A percentile compares a stretch with the other conserved stretches of the same genome.
phyloP scores from a whole-genome alignment of 805 yeast species.

The Metschnikowia borealis region DNA sequence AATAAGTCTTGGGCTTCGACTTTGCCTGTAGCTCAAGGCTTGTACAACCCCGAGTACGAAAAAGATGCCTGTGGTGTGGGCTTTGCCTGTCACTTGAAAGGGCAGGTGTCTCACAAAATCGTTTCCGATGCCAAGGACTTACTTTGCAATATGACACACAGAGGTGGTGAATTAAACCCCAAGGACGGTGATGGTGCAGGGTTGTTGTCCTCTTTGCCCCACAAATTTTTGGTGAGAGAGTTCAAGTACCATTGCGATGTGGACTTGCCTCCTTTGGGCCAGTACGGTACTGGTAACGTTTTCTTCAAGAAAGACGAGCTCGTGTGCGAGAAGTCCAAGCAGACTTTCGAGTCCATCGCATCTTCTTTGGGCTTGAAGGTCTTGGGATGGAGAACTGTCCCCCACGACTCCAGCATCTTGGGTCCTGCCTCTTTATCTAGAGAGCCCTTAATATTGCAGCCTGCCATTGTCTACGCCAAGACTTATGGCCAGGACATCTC shows the following conservation, averaged over 20 bases:
- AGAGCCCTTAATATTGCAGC: conserved; percentile 89
- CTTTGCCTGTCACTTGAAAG: conserved; percentile 91
- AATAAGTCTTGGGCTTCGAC: conserved; percentile 91
- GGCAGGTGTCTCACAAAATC: conserved; percentile 81
- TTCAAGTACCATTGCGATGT: conserved; percentile 67
- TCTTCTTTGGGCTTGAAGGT: conserved; percentile 70
- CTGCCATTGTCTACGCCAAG: conserved; percentile 69
- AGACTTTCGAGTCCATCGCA: conserved; percentile 81
- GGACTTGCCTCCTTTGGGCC: conserved; percentile 71
- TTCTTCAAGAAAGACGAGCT: conserved; percentile 84
- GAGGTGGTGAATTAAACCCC: conserved; percentile 98
- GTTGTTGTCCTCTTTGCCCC: conserved; percentile 88
- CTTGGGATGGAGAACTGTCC: conserved; percentile 92
- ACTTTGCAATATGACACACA: conserved; percentile 96
- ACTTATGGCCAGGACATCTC: conserved; percentile 30
- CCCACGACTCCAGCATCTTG: conserved; percentile 87
- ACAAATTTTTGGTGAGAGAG: conserved; percentile 79
- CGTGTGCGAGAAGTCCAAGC: conserved; percentile 65
- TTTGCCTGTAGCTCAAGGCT: conserved; percentile 80
- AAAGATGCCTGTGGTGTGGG: conserved; percentile 99
- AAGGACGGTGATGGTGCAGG: conserved; percentile 99
- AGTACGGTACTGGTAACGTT: conserved; percentile 92
- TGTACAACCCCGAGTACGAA: conserved; percentile 90
- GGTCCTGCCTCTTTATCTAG: conserved; percentile 94
- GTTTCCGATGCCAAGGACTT: conserved; percentile 84